Evolutionary conservation across 495 filamentous ascomycete genomes (phyloP).

Genomic region (Podospora pseudoanserina): DNA sequence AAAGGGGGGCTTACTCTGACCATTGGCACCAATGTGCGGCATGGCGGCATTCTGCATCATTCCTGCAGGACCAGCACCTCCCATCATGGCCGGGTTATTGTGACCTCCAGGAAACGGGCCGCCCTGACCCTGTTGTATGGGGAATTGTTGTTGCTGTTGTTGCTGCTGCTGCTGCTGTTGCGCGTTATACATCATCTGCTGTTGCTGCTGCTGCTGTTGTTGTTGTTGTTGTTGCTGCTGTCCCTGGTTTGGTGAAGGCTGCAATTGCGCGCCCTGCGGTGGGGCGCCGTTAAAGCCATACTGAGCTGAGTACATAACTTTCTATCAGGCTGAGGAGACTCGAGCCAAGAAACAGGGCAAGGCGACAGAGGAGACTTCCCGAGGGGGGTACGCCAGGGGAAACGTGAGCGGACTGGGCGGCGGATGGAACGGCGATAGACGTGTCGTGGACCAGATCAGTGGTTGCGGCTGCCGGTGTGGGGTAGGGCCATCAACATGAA

Average conservation of each 20-base stretch:
- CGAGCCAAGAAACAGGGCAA: conserved; percentile 26
- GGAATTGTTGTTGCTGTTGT: conserved; percentile 25
- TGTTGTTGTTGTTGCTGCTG: conserved; percentile 28
- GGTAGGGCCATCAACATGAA: conserved; percentile 30
- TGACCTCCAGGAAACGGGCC: conserved; percentile 39
- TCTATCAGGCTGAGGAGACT: conserved; percentile 21
- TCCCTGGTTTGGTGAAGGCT: conserved; percentile 25
- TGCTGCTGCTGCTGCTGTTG: conserved; percentile 29
- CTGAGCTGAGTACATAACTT: conserved; percentile 49
- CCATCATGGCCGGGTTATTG: conserved; percentile 46
- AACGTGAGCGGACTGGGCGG: conserved; percentile 1
- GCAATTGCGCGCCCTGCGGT: conserved; percentile 41
- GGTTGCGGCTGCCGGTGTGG: conserved; percentile 35
- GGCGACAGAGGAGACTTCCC: conserved; percentile 13
- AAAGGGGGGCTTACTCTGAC: conserved; percentile 44
- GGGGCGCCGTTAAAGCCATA: conserved; percentile 52
- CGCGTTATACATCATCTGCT: conserved; percentile 46
- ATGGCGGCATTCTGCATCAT: conserved; percentile 54
- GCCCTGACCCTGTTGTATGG: conserved; percentile 42
- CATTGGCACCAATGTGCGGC: conserved; percentile 51
- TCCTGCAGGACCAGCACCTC: conserved; percentile 45
- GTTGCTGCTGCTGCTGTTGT: conserved; percentile 22
- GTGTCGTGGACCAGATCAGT: conserved; percentile 33
- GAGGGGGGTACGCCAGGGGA: conserved; percentile 3
- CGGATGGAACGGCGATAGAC: conserved; percentile 26